These are phyloP conservation scores for Tieghemiomyces parasiticus DNA, from an alignment of 192 early-diverging fungal species.

Conservation along the genomic window DNA sequence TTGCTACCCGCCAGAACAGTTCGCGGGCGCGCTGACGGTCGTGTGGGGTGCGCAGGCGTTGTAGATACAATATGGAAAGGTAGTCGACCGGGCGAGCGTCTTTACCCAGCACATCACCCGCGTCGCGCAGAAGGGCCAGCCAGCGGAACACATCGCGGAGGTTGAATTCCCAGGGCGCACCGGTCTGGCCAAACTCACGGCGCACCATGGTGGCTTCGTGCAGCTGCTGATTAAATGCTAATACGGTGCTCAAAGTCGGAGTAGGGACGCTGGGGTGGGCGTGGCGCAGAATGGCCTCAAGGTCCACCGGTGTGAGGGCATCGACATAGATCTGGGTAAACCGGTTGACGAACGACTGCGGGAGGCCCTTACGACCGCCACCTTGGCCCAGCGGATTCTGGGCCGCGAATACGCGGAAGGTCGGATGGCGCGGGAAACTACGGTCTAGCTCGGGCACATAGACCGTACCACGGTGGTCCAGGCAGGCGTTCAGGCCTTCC, in stretches of 20 bases:
- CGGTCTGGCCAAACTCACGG: constrained; percentile 52
- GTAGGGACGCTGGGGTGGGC: constrained; percentile 36
- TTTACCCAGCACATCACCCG: constrained; percentile 22
- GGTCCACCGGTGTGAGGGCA: constrained; percentile 60
- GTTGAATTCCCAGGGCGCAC: constrained; percentile 97
- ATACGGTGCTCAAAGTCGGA: constrained; percentile 36
- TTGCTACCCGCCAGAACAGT: too few species aligned
- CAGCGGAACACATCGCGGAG: constrained; percentile 93
- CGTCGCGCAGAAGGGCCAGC: constrained; percentile 62
- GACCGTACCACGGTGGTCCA: constrained; percentile 91
- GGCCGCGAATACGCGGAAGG: constrained; percentile 89
- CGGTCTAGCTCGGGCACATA: constrained; percentile 93
- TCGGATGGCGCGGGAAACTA: constrained; percentile 58
- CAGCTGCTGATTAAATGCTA: constrained; percentile 64
- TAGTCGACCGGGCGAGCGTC: constrained; percentile 46
- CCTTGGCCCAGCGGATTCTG: constrained; percentile 96
- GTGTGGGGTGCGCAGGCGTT: constrained; percentile 68
- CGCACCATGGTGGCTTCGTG: constrained; percentile 70
- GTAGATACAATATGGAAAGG: constrained; percentile 73
- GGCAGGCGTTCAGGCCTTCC: constrained; percentile 95
- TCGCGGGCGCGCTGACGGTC: constrained; percentile 49
- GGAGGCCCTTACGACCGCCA: constrained; percentile 96
- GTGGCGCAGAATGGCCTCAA: constrained; percentile 52
- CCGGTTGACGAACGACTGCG: constrained; percentile 91
- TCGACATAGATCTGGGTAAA: constrained; percentile 93